Evolutionary conservation across 1,139 yeast genomes (phyloP).

Genomic region (Pichia terricola): DNA sequence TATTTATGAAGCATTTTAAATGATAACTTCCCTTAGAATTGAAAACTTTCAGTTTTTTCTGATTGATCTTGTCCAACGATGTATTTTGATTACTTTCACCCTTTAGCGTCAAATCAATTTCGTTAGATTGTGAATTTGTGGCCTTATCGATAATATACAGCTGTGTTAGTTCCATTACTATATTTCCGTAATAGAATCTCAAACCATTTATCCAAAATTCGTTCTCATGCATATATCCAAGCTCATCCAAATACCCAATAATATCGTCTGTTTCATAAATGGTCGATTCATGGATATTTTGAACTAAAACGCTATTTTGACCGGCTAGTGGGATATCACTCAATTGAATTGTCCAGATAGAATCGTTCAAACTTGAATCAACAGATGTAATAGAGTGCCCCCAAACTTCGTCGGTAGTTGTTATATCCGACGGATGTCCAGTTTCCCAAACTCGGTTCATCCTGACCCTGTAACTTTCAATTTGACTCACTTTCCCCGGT

Average conservation of each 20-base stretch:
- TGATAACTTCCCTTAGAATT: constrained; percentile 52
- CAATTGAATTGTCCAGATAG: constrained; percentile 57
- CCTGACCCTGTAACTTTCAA: constrained; percentile 25
- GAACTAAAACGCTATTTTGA: constrained; percentile 53
- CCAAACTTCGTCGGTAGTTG: neutral
- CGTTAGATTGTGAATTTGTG: neutral
- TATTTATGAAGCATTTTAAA: constrained; percentile 59
- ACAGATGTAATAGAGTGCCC: constrained; percentile 14
- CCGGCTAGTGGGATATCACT: constrained; percentile 88
- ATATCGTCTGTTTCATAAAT: constrained; percentile 30
- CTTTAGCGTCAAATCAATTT: neutral
- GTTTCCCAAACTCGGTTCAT: constrained; percentile 23
- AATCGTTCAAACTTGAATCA: constrained; percentile 12
- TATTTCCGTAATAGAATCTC: constrained; percentile 54
- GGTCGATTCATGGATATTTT: constrained; percentile 61
- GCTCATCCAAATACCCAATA: constrained; percentile 37
- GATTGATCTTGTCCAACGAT: constrained; percentile 12
- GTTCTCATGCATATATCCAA: constrained; percentile 62
- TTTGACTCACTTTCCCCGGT: constrained; percentile 25
- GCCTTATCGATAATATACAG: constrained; percentile 26
- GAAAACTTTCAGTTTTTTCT: constrained; percentile 30
- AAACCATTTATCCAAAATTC: constrained; percentile 63
- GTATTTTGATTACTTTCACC: neutral
- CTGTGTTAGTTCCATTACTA: constrained; percentile 52
- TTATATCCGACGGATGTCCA: neutral